phyloP scores from a whole-genome alignment of 2,329 filamentous ascomycete species.

The Aspergillus fijiensis region DNA sequence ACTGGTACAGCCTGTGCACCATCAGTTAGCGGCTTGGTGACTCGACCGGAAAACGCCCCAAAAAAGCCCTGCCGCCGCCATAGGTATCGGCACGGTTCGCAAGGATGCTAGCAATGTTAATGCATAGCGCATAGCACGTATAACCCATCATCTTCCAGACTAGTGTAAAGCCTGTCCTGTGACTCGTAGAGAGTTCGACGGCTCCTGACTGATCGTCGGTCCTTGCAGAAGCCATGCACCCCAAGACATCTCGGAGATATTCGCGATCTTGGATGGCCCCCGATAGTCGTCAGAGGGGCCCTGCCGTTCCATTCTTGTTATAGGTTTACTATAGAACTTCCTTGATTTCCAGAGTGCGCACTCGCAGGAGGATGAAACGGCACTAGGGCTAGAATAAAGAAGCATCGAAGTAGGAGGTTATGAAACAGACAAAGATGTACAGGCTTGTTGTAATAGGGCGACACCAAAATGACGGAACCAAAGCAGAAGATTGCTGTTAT shows the following conservation, averaged over 20 bases:
- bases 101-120: not conserved
- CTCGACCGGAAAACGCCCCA: too few relatives aligned
- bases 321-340: not conserved
- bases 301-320: not conserved
- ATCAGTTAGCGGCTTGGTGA: too few relatives aligned
- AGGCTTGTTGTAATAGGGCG: not conserved
- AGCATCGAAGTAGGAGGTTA: not conserved
- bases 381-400: not conserved
- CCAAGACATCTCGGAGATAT: slow-evolving; percentile 2
- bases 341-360: not conserved
- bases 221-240: slow-evolving; percentile 3
- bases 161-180: not conserved
- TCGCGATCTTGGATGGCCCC: not conserved
- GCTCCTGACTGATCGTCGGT: slow-evolving; percentile 1
- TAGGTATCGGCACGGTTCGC: not conserved
- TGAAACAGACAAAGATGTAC: not conserved
- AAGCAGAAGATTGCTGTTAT: not conserved
- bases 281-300: not conserved
- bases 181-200: slow-evolving; percentile 3
- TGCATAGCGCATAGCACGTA: not conserved
- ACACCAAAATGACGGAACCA: not conserved
- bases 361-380: not conserved
- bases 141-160: not conserved
- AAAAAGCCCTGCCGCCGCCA: not conserved
- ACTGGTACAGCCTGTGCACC: too few relatives aligned